These are phyloP conservation scores for Colletotrichum nymphaeae DNA, from an alignment of 2,329 filamentous ascomycete species.

Conservation along the genomic window DNA sequence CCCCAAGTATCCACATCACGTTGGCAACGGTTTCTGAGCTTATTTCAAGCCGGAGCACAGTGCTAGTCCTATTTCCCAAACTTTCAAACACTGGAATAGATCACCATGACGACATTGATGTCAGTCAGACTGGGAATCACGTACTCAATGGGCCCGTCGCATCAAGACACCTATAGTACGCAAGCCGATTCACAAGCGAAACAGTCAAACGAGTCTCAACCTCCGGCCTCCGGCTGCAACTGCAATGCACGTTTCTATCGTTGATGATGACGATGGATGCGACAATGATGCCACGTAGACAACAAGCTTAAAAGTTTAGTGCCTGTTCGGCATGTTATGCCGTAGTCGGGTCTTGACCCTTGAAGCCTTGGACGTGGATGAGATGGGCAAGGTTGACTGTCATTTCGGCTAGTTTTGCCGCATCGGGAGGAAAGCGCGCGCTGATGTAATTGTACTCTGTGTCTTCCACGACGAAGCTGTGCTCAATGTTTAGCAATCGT, in stretches of 20 bases:
- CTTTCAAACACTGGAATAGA: neutral
- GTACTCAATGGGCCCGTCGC: neutral
- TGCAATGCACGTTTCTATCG: neutral
- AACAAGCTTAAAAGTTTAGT: neutral
- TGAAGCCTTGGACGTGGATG: slow-evolving; percentile 20
- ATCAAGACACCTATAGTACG: neutral
- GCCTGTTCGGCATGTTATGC: neutral
- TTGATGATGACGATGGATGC: neutral
- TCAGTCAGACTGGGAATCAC: neutral
- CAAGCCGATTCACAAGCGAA: neutral
- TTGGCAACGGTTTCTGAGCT: neutral
- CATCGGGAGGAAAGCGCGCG: slow-evolving; percentile 58
- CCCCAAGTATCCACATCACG: neutral
- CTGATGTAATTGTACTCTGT: slow-evolving; percentile 61
- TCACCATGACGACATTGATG: neutral
- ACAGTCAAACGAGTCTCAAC: neutral
- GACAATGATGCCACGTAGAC: neutral
- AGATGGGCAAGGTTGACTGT: slow-evolving; percentile 50
- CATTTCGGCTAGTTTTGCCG: slow-evolving; percentile 53
- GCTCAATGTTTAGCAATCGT: neutral
- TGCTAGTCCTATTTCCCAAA: neutral
- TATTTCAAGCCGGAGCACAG: neutral
- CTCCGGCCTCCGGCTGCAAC: neutral
- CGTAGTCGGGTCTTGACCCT: neutral
- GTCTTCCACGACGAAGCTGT: slow-evolving; percentile 61